phyloP scores from a whole-genome alignment of 805 yeast genomes.

The Starmerella sp. region DNA sequence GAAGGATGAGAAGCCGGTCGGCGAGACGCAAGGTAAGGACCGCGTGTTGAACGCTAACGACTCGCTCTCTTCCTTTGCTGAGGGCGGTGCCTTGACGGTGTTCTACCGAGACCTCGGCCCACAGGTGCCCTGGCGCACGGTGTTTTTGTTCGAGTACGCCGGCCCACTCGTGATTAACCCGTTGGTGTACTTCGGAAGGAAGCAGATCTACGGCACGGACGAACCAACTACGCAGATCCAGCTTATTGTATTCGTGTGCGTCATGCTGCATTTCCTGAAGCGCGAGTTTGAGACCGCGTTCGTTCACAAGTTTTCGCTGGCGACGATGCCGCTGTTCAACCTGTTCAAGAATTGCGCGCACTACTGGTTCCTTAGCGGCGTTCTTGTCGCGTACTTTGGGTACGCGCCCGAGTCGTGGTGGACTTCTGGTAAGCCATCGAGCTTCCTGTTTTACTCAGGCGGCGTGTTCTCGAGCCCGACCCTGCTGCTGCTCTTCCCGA shows the following conservation, averaged over 20 bases:
- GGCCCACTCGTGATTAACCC: conserved; percentile 84
- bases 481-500: conserved; percentile 14
- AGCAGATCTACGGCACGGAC: conserved; percentile 28
- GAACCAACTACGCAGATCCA: conserved; percentile 43
- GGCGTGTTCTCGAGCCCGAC: conserved; percentile 13
- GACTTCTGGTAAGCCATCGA: conserved; percentile 11
- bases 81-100: conserved; percentile 35
- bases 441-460: conserved; percentile 23
- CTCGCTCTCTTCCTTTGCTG: conserved; percentile 38
- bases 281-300: conserved; percentile 79
- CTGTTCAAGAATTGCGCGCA: conserved; percentile 82
- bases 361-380: conserved; percentile 87
- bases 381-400: conserved; percentile 40
- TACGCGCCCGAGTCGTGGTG: conserved; percentile 35
- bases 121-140: conserved; percentile 85
- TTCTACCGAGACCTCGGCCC: conserved; percentile 84
- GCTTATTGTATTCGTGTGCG: conserved; percentile 41
- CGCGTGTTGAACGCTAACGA: conserved; percentile 37
- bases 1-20: conserved; percentile 10
- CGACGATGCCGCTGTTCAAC: conserved; percentile 86
- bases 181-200: conserved; percentile 36
- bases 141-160: conserved; percentile 74
- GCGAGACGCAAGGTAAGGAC: conserved; percentile 26
- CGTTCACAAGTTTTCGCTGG: conserved; percentile 73
- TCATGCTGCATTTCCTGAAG: conserved; percentile 67